Percentiles rank a stretch among this genome's conserved stretches.
Evolutionary conservation across 352 stramenopile species (phyloP).

Genomic region (Pythium dissimile): DNA sequence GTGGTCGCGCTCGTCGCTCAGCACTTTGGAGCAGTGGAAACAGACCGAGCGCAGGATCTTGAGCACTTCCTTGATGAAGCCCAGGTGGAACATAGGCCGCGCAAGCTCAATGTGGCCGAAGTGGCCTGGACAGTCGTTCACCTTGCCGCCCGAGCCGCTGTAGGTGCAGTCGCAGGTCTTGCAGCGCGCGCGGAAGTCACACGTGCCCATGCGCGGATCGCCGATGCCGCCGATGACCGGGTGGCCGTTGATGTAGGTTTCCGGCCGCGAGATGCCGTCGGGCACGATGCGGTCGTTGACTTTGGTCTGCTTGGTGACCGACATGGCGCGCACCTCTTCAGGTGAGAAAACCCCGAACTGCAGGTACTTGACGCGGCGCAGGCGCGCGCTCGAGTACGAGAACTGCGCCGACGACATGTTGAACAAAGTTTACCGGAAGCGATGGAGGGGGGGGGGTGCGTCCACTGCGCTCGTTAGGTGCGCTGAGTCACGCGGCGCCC

Average conservation of each 20-base stretch:
- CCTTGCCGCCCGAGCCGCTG: constrained; percentile 89
- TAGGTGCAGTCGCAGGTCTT: constrained; percentile 93
- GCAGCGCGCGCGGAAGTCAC: constrained; percentile 84
- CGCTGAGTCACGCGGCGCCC: constrained; percentile 1
- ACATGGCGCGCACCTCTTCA: constrained; percentile 96
- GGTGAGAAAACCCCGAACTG: constrained; percentile 98
- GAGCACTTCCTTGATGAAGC: constrained; percentile 96
- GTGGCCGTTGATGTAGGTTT: constrained; percentile 91
- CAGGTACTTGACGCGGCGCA: constrained; percentile 96
- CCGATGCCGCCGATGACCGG: constrained; percentile 97
- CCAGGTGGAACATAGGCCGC: constrained; percentile 96
- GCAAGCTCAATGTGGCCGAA: constrained; percentile 99
- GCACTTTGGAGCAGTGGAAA: constrained; percentile 96
- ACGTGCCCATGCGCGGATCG: constrained; percentile 97
- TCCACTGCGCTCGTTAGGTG: constrained; percentile 1
- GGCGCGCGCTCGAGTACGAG: constrained; percentile 93
- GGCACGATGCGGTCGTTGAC: constrained; percentile 96
- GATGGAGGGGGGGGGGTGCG: background rate
- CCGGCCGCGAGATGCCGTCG: constrained; percentile 91
- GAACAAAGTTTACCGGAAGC: too few species aligned
- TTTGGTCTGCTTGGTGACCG: constrained; percentile 95
- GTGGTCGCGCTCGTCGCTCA: constrained; percentile 89
- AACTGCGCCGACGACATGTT: constrained; percentile 91
- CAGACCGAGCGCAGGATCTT: constrained; percentile 95
- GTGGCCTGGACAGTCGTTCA: constrained; percentile 98